phyloP scores from a whole-genome alignment of 148 eudicot species.

The Amaranthus palmeri region DNA sequence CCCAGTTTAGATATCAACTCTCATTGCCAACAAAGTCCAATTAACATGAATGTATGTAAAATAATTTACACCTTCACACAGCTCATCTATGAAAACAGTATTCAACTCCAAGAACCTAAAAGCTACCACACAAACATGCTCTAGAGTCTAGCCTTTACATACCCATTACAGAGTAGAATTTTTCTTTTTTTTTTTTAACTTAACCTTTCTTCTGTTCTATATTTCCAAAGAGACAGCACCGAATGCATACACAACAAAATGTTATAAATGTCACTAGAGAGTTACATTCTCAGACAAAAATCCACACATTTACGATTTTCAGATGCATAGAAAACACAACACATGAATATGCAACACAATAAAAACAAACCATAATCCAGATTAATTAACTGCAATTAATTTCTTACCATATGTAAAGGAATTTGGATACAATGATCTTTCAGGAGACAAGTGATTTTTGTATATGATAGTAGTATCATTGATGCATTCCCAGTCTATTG shows the following conservation, averaged over 20 bases:
- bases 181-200: not conserved
- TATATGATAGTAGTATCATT: slow-evolving; percentile 52
- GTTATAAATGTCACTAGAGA: too few species aligned
- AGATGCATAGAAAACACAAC: not conserved
- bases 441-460: slow-evolving; percentile 57
- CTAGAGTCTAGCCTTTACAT: not conserved
- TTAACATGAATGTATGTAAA: not conserved
- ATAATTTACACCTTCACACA: not conserved
- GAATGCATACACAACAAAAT: too few species aligned
- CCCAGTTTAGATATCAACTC: not conserved
- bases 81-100: not conserved
- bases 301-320: not conserved
- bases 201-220: too few species aligned
- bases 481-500: slow-evolving; percentile 86
- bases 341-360: not conserved
- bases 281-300: not conserved
- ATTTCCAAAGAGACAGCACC: too few species aligned
- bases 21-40: not conserved
- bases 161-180: not conserved
- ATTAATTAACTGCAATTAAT: not conserved
- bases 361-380: not conserved
- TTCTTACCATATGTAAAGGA: slow-evolving; percentile 81
- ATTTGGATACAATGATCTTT: slow-evolving; percentile 73
- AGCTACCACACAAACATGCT: too few species aligned
- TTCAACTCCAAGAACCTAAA: not conserved